A percentile compares a stretch with the other conserved stretches of the same genome.
phyloP scores from a whole-genome alignment of 805 yeast species.

The Kodamaea leandrae region DNA sequence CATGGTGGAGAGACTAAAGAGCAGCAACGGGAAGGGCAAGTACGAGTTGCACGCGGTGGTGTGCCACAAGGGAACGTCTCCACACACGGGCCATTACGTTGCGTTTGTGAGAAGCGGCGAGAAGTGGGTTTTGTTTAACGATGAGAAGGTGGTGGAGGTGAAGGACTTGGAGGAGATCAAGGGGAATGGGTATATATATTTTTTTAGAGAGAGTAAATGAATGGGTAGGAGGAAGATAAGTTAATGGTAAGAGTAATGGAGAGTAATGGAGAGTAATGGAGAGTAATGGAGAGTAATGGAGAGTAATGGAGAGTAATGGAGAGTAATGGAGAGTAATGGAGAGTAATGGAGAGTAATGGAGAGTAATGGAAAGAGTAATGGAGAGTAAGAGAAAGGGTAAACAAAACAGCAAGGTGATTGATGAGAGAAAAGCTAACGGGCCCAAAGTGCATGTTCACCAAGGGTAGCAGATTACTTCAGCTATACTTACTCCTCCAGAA shows the following conservation, averaged over 20 bases:
- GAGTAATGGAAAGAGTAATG: too few species aligned
- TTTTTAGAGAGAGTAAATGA: slow-evolving; percentile 28
- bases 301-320: neutral
- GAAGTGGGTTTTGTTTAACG: slow-evolving; percentile 80
- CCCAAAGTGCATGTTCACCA: too few species aligned
- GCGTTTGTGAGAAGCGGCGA: slow-evolving; percentile 56
- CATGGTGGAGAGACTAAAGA: slow-evolving; percentile 15
- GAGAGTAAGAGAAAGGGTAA: too few species aligned
- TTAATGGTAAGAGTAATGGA: neutral
- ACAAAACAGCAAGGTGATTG: too few species aligned
- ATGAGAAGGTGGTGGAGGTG: slow-evolving; percentile 76
- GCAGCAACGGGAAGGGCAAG: slow-evolving; percentile 17
- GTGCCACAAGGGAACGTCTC: slow-evolving; percentile 87
- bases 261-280: neutral
- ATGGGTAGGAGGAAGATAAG: neutral
- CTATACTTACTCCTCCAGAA: too few species aligned
- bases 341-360: too few species aligned
- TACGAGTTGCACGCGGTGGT: slow-evolving; percentile 63
- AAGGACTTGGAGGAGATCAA: slow-evolving; percentile 45
- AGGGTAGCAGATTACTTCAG: too few species aligned
- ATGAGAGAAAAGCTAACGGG: too few species aligned
- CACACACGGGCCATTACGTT: slow-evolving; percentile 92
- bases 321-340: neutral
- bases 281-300: neutral
- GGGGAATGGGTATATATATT: slow-evolving; percentile 48